These are phyloP conservation scores for Pythium plurisporium DNA, from an alignment of 352 stramenopile species.

Conservation along the genomic window DNA sequence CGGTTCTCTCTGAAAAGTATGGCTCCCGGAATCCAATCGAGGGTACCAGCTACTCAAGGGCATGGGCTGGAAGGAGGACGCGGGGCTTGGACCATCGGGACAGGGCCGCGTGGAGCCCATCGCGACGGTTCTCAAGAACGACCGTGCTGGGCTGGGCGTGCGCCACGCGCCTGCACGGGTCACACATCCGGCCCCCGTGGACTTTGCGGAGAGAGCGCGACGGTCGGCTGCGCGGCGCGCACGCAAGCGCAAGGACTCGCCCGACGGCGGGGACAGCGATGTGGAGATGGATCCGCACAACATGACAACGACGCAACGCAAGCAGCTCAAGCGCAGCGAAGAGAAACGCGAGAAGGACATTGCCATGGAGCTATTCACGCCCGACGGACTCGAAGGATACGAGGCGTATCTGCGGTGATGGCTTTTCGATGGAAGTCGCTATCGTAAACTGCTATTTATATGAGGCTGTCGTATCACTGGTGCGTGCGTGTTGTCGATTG, in stretches of 20 bases:
- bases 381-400: slow-evolving; percentile 45
- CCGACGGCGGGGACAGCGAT: background rate
- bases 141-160: slow-evolving; percentile 37
- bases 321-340: slow-evolving; percentile 35
- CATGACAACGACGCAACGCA: slow-evolving; percentile 27
- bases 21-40: slow-evolving; percentile 64
- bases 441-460: slow-evolving; percentile 14
- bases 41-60: slow-evolving; percentile 52
- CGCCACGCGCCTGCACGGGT: slow-evolving; percentile 21
- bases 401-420: slow-evolving; percentile 42
- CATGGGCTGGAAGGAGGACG: slow-evolving; percentile 54
- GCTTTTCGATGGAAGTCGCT: background rate
- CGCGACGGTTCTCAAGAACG: slow-evolving; percentile 49
- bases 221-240: slow-evolving; percentile 38
- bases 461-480: background rate
- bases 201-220: slow-evolving; percentile 29
- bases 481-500: background rate
- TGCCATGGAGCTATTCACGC: slow-evolving; percentile 40
- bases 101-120: slow-evolving; percentile 44
- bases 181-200: slow-evolving; percentile 37
- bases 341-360: slow-evolving; percentile 38
- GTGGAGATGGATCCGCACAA: slow-evolving; percentile 17
- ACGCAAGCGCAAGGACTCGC: slow-evolving; percentile 42
- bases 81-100: slow-evolving; percentile 30
- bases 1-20: no score